These are phyloP conservation scores for Biscogniauxia sp. DNA, from an alignment of 2,329 filamentous ascomycete genomes.

Conservation along the genomic window DNA sequence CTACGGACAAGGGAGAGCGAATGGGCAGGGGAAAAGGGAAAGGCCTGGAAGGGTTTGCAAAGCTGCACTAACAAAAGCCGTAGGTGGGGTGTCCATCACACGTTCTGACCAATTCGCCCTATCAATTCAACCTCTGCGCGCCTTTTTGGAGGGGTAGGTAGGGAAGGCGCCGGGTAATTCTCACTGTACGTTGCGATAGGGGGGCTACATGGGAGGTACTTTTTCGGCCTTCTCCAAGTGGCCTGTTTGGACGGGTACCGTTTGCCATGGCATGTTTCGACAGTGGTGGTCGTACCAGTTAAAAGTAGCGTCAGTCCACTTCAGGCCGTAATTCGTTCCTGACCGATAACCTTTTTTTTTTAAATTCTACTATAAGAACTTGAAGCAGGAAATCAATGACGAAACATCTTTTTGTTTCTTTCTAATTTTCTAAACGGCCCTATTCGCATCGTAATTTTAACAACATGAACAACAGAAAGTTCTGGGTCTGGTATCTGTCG, in stretches of 20 bases:
- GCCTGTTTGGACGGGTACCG: background rate
- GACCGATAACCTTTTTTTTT: no score
- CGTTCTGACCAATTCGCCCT: background rate
- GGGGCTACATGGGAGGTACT: slow-evolving; percentile 1
- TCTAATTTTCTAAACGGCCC: background rate
- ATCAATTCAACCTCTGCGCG: background rate
- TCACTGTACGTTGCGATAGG: slow-evolving; percentile 3
- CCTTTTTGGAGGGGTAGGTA: background rate
- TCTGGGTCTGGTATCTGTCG: no score
- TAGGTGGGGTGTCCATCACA: slow-evolving; percentile 4
- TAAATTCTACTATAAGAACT: no score
- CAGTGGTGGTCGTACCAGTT: background rate
- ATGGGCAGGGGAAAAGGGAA: no score
- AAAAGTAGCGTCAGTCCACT: background rate
- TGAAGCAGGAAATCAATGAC: no score
- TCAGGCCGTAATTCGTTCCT: no score
- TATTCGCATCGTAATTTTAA: background rate
- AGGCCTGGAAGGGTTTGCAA: no score
- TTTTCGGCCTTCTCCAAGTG: background rate
- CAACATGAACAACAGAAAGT: background rate
- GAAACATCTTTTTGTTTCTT: no score
- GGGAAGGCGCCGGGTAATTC: background rate
- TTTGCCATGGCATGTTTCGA: background rate
- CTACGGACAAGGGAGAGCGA: background rate
- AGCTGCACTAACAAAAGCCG: background rate